phyloP scores from a whole-genome alignment of 306 rosid species.

The Lagenaria siceraria region DNA sequence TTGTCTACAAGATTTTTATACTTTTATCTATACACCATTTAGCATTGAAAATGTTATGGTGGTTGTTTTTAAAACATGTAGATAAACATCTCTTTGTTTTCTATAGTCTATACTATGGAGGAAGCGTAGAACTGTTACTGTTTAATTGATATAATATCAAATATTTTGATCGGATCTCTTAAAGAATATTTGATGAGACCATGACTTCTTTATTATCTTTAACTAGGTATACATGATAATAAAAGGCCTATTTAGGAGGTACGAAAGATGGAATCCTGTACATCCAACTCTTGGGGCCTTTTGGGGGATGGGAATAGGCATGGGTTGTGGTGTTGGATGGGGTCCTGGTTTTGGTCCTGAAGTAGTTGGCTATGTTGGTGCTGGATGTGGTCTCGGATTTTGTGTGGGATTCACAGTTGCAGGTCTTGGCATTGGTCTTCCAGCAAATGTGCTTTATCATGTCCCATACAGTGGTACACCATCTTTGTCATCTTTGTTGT shows the following conservation, averaged over 20 bases:
- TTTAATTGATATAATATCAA: not conserved
- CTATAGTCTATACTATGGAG: not conserved
- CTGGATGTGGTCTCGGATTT: conserved; percentile 93
- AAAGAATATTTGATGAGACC: not conserved
- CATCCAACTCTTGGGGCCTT: conserved; percentile 87
- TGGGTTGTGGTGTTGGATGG: conserved; percentile 98
- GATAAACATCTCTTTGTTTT: not conserved
- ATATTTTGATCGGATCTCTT: not conserved
- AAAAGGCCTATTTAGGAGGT: conserved; percentile 59
- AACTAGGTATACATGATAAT: conserved; percentile 59
- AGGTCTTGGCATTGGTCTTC: conserved; percentile 81
- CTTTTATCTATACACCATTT: not conserved
- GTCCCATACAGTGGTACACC: conserved; percentile 48
- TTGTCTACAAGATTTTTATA: not conserved
- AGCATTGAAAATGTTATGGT: not conserved
- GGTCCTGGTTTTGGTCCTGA: conserved; percentile 99
- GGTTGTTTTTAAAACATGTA: not conserved
- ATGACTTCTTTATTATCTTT: conserved; percentile 2
- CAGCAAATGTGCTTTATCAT: conserved; percentile 43
- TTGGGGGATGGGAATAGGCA: conserved; percentile 91
- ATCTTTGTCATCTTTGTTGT: not conserved
- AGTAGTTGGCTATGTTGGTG: conserved; percentile 81
- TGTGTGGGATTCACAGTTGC: conserved; percentile 70
- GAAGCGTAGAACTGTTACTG: not conserved
- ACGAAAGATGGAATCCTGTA: conserved; percentile 82